Conservation (phyloP, 2,329 filamentous ascomycete species). For the Cryphonectria naterciae region DNA sequence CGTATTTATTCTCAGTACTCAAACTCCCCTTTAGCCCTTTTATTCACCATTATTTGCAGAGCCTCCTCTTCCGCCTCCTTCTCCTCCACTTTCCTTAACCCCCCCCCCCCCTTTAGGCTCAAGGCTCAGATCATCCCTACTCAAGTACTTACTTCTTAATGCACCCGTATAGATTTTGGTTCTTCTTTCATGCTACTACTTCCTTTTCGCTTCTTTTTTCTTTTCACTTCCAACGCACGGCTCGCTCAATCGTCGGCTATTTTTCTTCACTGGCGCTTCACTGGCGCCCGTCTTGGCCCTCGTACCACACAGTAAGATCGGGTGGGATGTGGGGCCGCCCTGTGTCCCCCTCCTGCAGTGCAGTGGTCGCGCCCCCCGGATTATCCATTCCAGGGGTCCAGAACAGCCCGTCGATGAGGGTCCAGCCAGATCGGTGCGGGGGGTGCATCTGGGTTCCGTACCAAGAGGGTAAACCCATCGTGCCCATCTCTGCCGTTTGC, state of each 20-base stretch:
- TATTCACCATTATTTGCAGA: neutral
- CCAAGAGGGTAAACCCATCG: neutral
- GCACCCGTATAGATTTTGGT: neutral
- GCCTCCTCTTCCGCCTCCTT: neutral
- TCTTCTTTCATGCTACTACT: too few relatives aligned
- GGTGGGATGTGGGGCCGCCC: neutral
- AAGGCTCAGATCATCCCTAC: neutral
- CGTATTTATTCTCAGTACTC: slow-evolving; percentile 1
- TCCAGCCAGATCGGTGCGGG: slow-evolving; percentile 2
- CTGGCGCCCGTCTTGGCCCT: neutral
- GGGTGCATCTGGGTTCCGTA: neutral
- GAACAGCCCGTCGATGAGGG: neutral
- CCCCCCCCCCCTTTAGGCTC: neutral
- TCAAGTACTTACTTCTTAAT: neutral
- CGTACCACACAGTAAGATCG: neutral
- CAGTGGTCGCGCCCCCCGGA: neutral
- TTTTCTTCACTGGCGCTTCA: slow-evolving; percentile 6
- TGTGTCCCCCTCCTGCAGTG: neutral
- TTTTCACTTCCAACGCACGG: neutral
- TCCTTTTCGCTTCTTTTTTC: too few relatives aligned
- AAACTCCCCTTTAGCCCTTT: neutral
- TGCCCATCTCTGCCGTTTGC: neutral
- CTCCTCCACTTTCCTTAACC: neutral
- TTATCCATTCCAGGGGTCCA: neutral
- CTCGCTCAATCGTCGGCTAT: slow-evolving; percentile 20